Evolutionary conservation across 1,284 basidiomycete genomes (phyloP), one percentile per base, ranked within the genome.

Genomic region (Lentinula novae-zelandiae): DNA sequence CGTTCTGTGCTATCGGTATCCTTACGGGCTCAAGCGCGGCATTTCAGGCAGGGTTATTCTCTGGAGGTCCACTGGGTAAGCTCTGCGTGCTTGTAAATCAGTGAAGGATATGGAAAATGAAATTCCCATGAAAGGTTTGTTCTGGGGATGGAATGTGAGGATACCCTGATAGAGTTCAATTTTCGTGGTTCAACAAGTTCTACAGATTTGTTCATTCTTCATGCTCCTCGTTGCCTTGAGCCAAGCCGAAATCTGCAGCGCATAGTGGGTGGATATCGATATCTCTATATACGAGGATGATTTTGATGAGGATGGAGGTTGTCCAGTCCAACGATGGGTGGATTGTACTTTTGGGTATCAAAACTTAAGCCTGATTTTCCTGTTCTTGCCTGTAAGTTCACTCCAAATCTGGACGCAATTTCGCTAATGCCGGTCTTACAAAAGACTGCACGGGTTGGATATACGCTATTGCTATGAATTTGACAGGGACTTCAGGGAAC

Each of bases 121-220:
- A 51, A 15, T 9, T 49, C 34, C 52, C 36, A 31, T 17, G 38
- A 44, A 72, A 72, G 83, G 0, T 68, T 27, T 84, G 63, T 85
- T 85, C 67, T 85, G 82, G 83, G 84, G 82, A n/a, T 85, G 83
- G 84, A 85, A 85, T 67, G 83, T 84, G 64, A 63, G 79, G 72
- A 31, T 46, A 12, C n/a, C 9, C 22, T 7, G 17, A 38, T 9
- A 38, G 38, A 20, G 15, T 39, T 42, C 60, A 9, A 55, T 27
- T 27, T 4, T 20, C 46, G 22, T 51, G 27, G 60, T 33, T 42
- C 12, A 27, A 39, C 20, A 33, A 50, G 12, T 8, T 10, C 13
- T 51, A 4, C 61, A 84, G 82, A 81, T 84, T 57, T 82, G 81
- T 66, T 84, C 82, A 55, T 62, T 84, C 20, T 86, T 85, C 70